A percentile compares a stretch with the other conserved stretches of the same genome.
phyloP scores from a whole-genome alignment of 2,329 filamentous ascomycete species.

The Diaporthe capsici region DNA sequence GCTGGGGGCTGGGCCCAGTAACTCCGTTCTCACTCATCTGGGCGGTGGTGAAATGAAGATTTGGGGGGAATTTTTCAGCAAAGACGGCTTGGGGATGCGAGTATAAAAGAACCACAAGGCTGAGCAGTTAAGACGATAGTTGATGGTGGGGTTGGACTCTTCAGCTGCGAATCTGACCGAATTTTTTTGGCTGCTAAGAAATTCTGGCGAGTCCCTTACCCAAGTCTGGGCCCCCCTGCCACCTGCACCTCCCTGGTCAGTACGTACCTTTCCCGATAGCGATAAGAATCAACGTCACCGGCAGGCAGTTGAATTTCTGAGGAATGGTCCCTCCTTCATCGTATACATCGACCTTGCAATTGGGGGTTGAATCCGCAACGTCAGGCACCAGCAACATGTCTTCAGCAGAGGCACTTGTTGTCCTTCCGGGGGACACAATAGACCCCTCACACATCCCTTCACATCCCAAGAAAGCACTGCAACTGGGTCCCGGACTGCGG shows the following conservation, averaged over 20 bases:
- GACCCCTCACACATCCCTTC: constrained; percentile 76
- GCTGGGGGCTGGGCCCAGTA: constrained; percentile 62
- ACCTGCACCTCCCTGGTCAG: neutral
- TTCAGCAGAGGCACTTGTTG: constrained; percentile 65
- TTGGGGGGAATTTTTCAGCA: neutral
- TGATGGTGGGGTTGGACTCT: constrained; percentile 31
- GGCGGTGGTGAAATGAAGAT: neutral
- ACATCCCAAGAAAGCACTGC: constrained; percentile 78
- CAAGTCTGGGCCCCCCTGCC: constrained; percentile 33
- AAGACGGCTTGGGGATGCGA: neutral
- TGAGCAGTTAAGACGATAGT: neutral
- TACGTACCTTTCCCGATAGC: constrained; percentile 29
- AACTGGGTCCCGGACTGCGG: constrained; percentile 86
- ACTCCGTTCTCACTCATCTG: constrained; percentile 63
- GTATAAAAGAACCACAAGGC: constrained; percentile 5
- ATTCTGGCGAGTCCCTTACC: constrained; percentile 34
- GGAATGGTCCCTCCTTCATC: neutral
- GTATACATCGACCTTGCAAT: constrained; percentile 10
- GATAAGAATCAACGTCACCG: constrained; percentile 26
- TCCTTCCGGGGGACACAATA: constrained; percentile 87
- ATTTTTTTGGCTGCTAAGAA: constrained; percentile 42
- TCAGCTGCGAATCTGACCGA: constrained; percentile 37
- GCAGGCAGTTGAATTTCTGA: constrained; percentile 36
- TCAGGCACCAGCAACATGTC: constrained; percentile 61
- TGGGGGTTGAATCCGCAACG: neutral